Percentiles rank a stretch among this genome's conserved stretches.
These are phyloP conservation scores for Hypoxylon cercidicola DNA, from an alignment of 495 filamentous ascomycete genomes.

Conservation along the genomic window DNA sequence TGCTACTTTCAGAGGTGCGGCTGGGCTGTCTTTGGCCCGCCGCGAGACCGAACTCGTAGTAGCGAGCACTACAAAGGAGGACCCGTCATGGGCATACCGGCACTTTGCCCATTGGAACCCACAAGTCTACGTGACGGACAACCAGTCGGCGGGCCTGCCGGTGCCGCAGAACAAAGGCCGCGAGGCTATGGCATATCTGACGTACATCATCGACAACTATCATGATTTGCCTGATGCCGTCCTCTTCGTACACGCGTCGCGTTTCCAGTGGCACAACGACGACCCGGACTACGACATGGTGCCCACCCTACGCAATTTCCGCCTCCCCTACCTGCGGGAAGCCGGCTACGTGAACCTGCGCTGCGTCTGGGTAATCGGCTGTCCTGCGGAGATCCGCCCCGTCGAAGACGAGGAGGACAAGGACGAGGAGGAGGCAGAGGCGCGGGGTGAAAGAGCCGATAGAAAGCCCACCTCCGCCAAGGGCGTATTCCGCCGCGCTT, in stretches of 20 bases:
- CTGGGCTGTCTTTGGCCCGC: background rate
- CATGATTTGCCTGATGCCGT: conserved; percentile 66
- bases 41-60: conserved; percentile 49
- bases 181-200: conserved; percentile 72
- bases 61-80: conserved; percentile 47
- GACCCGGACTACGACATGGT: conserved; percentile 60
- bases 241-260: conserved; percentile 70
- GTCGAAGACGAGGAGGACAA: conserved; percentile 35
- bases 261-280: conserved; percentile 74
- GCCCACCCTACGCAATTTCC: conserved; percentile 63
- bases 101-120: conserved; percentile 52
- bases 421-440: conserved; percentile 48
- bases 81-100: conserved; percentile 49
- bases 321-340: conserved; percentile 63
- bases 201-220: conserved; percentile 72
- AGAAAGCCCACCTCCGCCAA: conserved; percentile 19
- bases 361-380: conserved; percentile 71
- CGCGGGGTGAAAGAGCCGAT: conserved; percentile 42
- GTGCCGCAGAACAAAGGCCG: conserved; percentile 67
- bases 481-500: conserved; percentile 60
- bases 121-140: conserved; percentile 64
- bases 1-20: background rate
- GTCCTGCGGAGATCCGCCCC: conserved; percentile 66
- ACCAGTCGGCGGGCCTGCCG: conserved; percentile 48
- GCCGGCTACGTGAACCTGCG: conserved; percentile 73